A percentile compares a stretch with the other conserved stretches of the same genome.
Evolutionary conservation across 257 asterid species (phyloP).

Genomic region (Nicotiana sylvestris): DNA sequence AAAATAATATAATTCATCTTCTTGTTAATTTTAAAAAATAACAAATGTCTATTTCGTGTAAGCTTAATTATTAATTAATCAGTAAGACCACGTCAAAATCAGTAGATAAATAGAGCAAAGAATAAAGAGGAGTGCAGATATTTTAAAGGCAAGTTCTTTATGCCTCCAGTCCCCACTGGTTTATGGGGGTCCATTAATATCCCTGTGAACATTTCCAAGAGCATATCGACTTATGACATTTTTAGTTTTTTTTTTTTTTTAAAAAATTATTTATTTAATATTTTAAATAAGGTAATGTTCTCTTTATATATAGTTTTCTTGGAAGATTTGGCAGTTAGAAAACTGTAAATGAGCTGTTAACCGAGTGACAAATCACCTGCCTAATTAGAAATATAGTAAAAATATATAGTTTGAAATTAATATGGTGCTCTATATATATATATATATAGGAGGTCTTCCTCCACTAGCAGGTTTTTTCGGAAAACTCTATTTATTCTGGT

Average conservation of each 20-base stretch:
- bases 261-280: not conserved
- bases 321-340: not conserved
- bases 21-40: not conserved
- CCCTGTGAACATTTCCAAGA: not conserved
- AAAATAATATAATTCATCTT: not conserved
- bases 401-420: too few species aligned
- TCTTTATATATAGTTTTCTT: not conserved
- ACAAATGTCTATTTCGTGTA: not conserved
- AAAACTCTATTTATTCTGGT: too few species aligned
- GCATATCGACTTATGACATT: not conserved
- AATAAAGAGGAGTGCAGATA: not conserved
- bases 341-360: not conserved
- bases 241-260: not conserved
- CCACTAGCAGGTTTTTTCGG: too few species aligned
- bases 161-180: not conserved
- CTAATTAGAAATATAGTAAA: not conserved
- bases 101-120: not conserved
- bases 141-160: not conserved
- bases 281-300: not conserved
- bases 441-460: too few species aligned
- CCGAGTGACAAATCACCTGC: not conserved
- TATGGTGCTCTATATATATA: too few species aligned
- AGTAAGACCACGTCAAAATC: not conserved
- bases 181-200: constrained; percentile 12
- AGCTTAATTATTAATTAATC: not conserved